Conservation (phyloP, 208 protist genomes). For the Trypanosoma brucei region DNA sequence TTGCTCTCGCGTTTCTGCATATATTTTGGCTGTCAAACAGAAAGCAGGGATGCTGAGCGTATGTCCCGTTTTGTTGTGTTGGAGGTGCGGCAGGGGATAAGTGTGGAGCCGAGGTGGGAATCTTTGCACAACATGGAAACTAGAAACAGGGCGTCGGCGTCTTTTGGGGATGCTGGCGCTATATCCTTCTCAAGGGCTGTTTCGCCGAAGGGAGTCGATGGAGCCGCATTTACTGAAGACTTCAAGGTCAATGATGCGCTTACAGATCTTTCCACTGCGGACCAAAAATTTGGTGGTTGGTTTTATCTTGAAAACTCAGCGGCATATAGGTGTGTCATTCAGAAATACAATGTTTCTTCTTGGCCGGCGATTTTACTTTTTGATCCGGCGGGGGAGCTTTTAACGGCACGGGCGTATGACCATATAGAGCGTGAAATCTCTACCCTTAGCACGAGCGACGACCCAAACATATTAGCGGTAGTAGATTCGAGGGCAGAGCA, state of each 20-base stretch:
- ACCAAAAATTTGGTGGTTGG: slow-evolving; percentile 66
- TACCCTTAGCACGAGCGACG: background rate
- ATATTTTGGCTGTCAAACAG: slow-evolving; percentile 2
- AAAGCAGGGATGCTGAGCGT: background rate
- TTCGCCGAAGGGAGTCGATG: too few relatives aligned
- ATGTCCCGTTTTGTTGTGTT: slow-evolving; percentile 5
- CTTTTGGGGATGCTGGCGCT: too few relatives aligned
- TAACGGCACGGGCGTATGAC: slow-evolving; percentile 39
- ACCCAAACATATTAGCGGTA: background rate
- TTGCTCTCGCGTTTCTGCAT: slow-evolving; percentile 6
- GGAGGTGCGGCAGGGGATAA: slow-evolving; percentile 10
- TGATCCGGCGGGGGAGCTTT: slow-evolving; percentile 44
- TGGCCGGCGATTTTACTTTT: slow-evolving; percentile 68
- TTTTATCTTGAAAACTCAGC: slow-evolving; percentile 48
- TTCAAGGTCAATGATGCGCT: too few relatives aligned
- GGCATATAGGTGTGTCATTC: slow-evolving; percentile 52
- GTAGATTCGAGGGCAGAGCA: background rate
- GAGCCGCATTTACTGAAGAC: too few relatives aligned
- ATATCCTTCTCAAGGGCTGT: too few relatives aligned
- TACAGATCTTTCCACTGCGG: background rate
- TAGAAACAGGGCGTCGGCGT: background rate
- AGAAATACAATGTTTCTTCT: slow-evolving; percentile 31
- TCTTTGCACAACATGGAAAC: background rate
- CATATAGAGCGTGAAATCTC: slow-evolving; percentile 56
- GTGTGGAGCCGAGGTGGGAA: background rate